These are phyloP conservation scores for Naematelia aurantialba DNA, from an alignment of 768 basidiomycete genomes.

Conservation along the genomic window DNA sequence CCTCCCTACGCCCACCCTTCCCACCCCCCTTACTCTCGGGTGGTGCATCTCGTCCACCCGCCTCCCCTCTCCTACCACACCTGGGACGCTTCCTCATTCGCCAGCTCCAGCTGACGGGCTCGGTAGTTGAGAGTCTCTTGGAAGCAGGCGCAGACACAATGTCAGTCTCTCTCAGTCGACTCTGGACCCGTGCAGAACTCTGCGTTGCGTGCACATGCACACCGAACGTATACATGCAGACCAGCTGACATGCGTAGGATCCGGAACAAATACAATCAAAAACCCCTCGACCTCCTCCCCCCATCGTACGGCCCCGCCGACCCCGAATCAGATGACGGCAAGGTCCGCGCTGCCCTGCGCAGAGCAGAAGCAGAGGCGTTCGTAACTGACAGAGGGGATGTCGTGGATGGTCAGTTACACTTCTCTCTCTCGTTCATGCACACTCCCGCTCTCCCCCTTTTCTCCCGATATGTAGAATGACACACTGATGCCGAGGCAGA, in stretches of 20 bases:
- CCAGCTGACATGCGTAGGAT: conserved; percentile 54
- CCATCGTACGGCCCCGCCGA: conserved; percentile 14
- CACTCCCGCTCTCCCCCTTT: neutral
- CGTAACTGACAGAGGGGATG: conserved; percentile 60
- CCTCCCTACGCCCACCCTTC: neutral
- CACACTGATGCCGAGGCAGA: conserved; percentile 2
- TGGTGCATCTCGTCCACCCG: too few relatives aligned
- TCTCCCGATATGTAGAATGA: neutral
- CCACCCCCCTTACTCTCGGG: too few relatives aligned
- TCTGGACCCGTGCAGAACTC: neutral
- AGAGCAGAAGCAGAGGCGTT: conserved; percentile 57
- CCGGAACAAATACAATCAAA: conserved; percentile 66
- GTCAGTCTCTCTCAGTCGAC: conserved; percentile 51
- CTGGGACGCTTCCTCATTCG: neutral
- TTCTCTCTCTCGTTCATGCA: neutral
- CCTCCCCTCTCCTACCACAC: neutral
- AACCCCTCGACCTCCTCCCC: conserved; percentile 59
- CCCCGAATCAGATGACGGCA: conserved; percentile 54
- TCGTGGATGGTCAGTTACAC: conserved; percentile 59
- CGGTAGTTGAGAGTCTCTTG: conserved; percentile 54
- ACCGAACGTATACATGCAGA: neutral
- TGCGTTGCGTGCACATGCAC: neutral
- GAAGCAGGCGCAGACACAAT: conserved; percentile 74
- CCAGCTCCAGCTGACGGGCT: neutral
- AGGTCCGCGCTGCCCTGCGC: conserved; percentile 57